These are phyloP conservation scores for Trichoderma sp. DNA, from an alignment of 2,329 filamentous ascomycete genomes.

Conservation along the genomic window DNA sequence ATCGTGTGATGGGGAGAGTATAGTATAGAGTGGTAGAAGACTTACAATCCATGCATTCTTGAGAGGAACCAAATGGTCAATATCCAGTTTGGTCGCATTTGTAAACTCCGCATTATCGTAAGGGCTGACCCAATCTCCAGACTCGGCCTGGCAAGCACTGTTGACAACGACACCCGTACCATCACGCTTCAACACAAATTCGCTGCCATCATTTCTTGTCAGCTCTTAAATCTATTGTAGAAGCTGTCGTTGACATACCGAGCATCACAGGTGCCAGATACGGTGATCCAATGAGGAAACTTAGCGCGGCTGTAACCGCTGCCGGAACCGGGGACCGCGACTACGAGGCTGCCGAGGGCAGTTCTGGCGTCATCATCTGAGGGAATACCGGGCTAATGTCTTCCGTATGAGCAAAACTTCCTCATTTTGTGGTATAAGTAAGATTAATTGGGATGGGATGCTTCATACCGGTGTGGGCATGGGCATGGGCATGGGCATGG, in stretches of 20 bases:
- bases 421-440: background rate
- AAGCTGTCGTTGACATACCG: constrained; percentile 42
- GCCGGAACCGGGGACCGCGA: constrained; percentile 58
- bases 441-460: background rate
- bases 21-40: constrained; percentile 23
- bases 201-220: constrained; percentile 42
- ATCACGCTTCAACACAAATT: constrained; percentile 74
- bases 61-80: constrained; percentile 82
- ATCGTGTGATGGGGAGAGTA: background rate
- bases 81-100: constrained; percentile 70
- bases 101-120: constrained; percentile 77
- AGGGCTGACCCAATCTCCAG: constrained; percentile 70
- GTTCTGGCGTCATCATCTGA: constrained; percentile 58
- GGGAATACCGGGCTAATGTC: constrained; percentile 63
- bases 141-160: constrained; percentile 63
- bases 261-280: constrained; percentile 70
- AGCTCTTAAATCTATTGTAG: background rate
- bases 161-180: constrained; percentile 64
- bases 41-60: constrained; percentile 77
- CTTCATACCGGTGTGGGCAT: constrained; percentile 36
- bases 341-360: constrained; percentile 62
- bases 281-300: constrained; percentile 74
- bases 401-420: background rate
- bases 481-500: constrained; percentile 36
- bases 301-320: constrained; percentile 65